A percentile compares a stretch with the other conserved stretches of the same genome.
phyloP scores from a whole-genome alignment of 257 asterid genomes.

The Capsicum baccatum region DNA sequence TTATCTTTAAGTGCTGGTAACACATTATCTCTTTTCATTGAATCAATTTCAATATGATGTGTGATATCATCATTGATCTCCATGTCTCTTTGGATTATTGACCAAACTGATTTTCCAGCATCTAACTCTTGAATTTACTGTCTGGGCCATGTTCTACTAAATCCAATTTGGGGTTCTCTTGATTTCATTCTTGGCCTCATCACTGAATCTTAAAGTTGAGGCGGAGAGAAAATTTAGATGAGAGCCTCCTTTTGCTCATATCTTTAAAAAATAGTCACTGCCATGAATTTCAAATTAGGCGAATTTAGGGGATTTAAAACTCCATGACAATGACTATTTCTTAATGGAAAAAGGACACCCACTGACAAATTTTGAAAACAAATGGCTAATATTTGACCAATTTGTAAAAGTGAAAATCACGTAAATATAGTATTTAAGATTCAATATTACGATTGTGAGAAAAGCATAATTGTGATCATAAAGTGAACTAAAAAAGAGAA shows the following conservation, averaged over 20 bases:
- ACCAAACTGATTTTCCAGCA: neutral
- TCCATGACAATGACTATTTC: neutral
- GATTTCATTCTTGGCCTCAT: neutral
- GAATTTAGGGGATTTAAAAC: neutral
- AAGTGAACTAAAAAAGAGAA: too few relatives aligned
- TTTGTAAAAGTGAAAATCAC: too few relatives aligned
- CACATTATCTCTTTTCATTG: neutral
- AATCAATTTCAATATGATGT: neutral
- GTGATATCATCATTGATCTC: neutral
- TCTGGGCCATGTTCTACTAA: constrained; percentile 4
- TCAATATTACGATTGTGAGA: too few relatives aligned
- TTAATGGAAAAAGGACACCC: neutral
- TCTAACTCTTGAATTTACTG: neutral
- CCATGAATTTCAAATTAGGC: neutral
- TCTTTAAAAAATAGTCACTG: neutral
- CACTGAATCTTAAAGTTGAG: neutral
- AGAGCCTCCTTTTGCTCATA: too few relatives aligned
- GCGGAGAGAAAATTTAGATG: neutral
- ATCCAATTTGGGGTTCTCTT: neutral
- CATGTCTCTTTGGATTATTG: neutral
- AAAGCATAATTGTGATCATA: too few relatives aligned
- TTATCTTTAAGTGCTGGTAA: neutral
- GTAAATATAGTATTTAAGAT: too few relatives aligned
- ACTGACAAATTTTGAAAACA: too few relatives aligned
- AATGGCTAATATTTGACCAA: too few relatives aligned